Evolutionary conservation across 1,284 basidiomycete species (phyloP), one percentile per base, ranked within the genome.

Genomic region (Mycosarcoma mackinlayi): DNA sequence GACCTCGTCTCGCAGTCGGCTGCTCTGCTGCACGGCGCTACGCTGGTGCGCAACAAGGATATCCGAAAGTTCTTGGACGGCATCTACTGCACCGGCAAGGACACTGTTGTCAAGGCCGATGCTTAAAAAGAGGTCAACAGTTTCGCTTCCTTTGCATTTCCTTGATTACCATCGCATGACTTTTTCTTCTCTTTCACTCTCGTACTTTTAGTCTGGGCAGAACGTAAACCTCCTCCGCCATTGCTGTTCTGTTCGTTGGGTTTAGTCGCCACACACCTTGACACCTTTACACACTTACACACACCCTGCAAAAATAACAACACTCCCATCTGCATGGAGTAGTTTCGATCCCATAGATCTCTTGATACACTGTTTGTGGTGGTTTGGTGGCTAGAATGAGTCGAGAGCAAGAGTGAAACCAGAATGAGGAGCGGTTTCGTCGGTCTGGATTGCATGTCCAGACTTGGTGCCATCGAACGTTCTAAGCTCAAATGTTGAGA

Each of bases 11-110:
- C 81, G 47, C 81, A 83, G 64, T 79, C 77, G 56, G 81, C 79
- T 25, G 81, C 80, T 41, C 61, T 78, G 44, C 73, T 82, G 21
- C 80, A 82, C 77, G 80, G 80, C 50, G 68, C 74, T 50, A 80
- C 77, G 25, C 76, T 81, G 23, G 80, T 83, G 42, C 74, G 74
- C 54, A 78, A 81, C 75, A 81, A 81, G 76, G 81, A 98, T 84
- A 84, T 85, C 83, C 83, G 84, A 70, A 84, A 84, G 80, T 84
- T 84, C 80, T 67, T 84, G 52, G 82, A 83, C 81, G 85, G 86
- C 86, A 90, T 97, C 86, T 97, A 97, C 84, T 92, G 94, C 73
- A 93, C 93, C 37, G 90, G 90, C 81, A 91, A 89, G 87, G 88
- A 88, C 67, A 71, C 77, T 37, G 69, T 81, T 42, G 85, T 85